Percentiles rank a stretch among this genome's conserved stretches.
Conservation (phyloP, 1,284 basidiomycete species). For the Cryptococcus wingfieldii region DNA sequence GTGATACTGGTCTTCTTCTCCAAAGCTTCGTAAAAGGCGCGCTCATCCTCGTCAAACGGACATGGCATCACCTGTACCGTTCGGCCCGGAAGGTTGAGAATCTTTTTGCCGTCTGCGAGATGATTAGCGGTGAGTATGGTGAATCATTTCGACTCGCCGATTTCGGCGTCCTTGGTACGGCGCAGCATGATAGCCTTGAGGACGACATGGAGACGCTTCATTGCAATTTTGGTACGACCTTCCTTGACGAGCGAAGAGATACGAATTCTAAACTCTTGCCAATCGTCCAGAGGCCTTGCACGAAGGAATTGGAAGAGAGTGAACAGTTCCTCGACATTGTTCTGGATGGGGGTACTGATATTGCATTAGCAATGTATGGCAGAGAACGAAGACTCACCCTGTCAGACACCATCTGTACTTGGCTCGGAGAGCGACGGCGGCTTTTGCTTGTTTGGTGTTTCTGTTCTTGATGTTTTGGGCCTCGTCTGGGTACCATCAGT, state of each 20-base stretch:
- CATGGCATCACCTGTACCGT: constrained; percentile 69
- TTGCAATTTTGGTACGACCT: constrained; percentile 64
- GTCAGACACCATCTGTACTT: constrained; percentile 87
- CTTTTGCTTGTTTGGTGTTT: constrained; percentile 73
- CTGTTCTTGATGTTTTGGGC: constrained; percentile 97
- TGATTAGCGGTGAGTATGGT: not conserved
- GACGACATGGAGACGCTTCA: constrained; percentile 80
- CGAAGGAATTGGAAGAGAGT: constrained; percentile 85
- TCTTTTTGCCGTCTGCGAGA: constrained; percentile 67
- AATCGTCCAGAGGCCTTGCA: constrained; percentile 75
- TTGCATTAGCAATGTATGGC: not conserved
- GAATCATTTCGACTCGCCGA: constrained; percentile 44
- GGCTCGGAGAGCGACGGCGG: constrained; percentile 70
- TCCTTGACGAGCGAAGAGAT: constrained; percentile 76
- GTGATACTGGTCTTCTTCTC: constrained; percentile 68
- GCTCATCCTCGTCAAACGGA: constrained; percentile 67
- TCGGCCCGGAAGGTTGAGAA: constrained; percentile 78
- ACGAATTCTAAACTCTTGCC: constrained; percentile 69
- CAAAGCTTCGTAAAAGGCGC: constrained; percentile 73
- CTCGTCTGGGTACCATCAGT: constrained; percentile 62
- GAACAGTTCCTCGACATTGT: constrained; percentile 83
- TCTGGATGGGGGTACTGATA: constrained; percentile 74
- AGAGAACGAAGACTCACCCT: constrained; percentile 44
- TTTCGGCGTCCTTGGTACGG: constrained; percentile 72
- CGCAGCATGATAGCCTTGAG: constrained; percentile 86